phyloP scores from a whole-genome alignment of 768 basidiomycete species.

The Bullera alba region DNA sequence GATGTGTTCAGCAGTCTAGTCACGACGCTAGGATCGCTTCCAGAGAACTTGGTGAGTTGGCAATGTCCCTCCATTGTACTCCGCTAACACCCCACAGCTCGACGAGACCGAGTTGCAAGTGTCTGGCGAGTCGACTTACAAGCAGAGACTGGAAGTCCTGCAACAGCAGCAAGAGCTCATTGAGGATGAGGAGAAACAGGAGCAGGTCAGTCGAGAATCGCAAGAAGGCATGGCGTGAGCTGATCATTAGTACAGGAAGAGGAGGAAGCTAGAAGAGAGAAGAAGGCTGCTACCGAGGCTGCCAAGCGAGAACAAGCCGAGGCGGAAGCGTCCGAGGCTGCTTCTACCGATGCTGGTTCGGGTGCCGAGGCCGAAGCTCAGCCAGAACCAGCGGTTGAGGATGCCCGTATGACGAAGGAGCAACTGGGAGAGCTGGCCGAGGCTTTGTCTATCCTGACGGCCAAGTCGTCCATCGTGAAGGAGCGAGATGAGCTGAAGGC shows the following conservation, averaged over 20 bases:
- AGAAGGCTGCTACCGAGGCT: conserved; percentile 73
- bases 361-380: conserved; percentile 9
- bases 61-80: conserved; percentile 2
- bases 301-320: conserved; percentile 55
- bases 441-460: conserved; percentile 80
- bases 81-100: conserved; percentile 53
- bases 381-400: conserved; percentile 34
- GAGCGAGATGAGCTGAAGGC: conserved; percentile 84
- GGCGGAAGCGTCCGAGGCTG: conserved; percentile 13
- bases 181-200: conserved; percentile 97
- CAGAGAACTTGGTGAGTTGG: conserved; percentile 77
- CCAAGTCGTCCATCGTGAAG: conserved; percentile 89
- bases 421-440: conserved; percentile 91
- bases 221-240: neutral
- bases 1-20: conserved; percentile 76
- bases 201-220: conserved; percentile 53
- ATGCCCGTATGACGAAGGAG: conserved; percentile 94
- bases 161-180: conserved; percentile 99
- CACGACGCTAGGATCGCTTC: conserved; percentile 80
- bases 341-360: conserved; percentile 30
- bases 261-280: conserved; percentile 59
- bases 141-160: conserved; percentile 94
- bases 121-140: conserved; percentile 82
- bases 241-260: conserved; percentile 31
- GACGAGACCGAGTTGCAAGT: conserved; percentile 97